Evolutionary conservation across 495 filamentous ascomycete genomes (phyloP).

Genomic region (Penicillium lividum): DNA sequence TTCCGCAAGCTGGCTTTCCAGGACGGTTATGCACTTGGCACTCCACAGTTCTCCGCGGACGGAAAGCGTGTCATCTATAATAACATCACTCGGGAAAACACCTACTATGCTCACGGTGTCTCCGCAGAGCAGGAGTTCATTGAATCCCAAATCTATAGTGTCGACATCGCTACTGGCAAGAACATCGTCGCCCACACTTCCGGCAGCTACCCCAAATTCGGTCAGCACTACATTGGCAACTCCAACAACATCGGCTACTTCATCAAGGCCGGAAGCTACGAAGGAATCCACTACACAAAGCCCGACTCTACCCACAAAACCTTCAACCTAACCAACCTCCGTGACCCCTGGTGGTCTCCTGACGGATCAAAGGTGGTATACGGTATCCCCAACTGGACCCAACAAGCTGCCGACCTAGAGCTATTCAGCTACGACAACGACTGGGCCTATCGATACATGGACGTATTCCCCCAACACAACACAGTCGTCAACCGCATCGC

Average conservation of each 20-base stretch:
- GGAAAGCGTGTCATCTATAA: conserved; percentile 22
- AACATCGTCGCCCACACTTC: conserved; percentile 8
- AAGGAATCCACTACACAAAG: conserved; percentile 16
- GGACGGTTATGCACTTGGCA: conserved; percentile 11
- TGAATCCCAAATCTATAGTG: conserved; percentile 10
- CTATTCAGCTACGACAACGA: conserved; percentile 17
- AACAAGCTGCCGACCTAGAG: conserved; percentile 7
- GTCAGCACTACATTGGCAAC: conserved; percentile 9
- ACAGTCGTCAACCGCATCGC: neutral
- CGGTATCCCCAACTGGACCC: conserved; percentile 1
- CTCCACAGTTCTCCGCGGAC: conserved; percentile 20
- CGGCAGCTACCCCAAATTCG: conserved; percentile 6
- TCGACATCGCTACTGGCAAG: conserved; percentile 16
- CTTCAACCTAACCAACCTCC: conserved; percentile 5
- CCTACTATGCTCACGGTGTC: conserved; percentile 5
- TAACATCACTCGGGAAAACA: conserved; percentile 14
- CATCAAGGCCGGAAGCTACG: conserved; percentile 8
- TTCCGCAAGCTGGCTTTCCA: conserved; percentile 9
- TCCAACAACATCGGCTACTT: conserved; percentile 14
- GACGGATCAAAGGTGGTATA: conserved; percentile 17
- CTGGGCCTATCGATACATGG: conserved; percentile 20
- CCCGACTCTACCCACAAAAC: conserved; percentile 8
- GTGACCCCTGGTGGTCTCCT: conserved; percentile 15
- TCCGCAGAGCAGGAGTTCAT: neutral
- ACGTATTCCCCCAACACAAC: conserved; percentile 14